Evolutionary conservation across 2,329 filamentous ascomycete genomes (phyloP).

Genomic region (Leptographium galeiforme): DNA sequence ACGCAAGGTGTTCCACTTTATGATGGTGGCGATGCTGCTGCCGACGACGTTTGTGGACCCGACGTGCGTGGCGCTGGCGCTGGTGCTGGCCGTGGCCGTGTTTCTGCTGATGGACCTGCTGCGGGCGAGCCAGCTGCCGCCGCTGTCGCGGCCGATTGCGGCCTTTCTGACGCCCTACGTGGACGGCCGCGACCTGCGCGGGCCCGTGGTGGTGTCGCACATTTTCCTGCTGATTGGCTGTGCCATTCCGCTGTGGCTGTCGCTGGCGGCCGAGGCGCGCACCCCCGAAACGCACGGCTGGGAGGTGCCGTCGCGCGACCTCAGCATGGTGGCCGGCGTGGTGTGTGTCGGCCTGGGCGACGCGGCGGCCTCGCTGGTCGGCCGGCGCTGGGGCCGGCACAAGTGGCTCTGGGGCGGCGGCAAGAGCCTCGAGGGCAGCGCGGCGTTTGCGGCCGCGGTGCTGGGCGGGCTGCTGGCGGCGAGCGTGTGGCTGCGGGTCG

Average conservation of each 20-base stretch:
- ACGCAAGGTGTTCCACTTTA: slow-evolving; percentile 94
- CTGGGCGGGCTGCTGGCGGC: slow-evolving; percentile 58
- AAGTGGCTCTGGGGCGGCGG: slow-evolving; percentile 98
- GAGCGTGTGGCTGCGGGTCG: slow-evolving; percentile 60
- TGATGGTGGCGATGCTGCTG: slow-evolving; percentile 93
- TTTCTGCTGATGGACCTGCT: slow-evolving; percentile 85
- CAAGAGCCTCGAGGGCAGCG: slow-evolving; percentile 80
- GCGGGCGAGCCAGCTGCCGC: slow-evolving; percentile 80
- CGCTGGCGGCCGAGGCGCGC: slow-evolving; percentile 55
- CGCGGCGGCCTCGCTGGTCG: slow-evolving; percentile 81
- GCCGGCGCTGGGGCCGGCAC: slow-evolving; percentile 66
- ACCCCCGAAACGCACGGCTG: slow-evolving; percentile 30
- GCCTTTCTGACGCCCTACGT: slow-evolving; percentile 86
- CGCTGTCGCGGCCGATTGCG: slow-evolving; percentile 73
- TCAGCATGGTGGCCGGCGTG: slow-evolving; percentile 84
- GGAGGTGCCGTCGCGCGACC: slow-evolving; percentile 61
- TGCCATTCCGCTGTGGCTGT: slow-evolving; percentile 86
- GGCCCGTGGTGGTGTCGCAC: slow-evolving; percentile 88
- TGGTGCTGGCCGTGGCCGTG: slow-evolving; percentile 65
- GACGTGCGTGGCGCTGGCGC: slow-evolving; percentile 63
- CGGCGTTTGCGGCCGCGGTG: slow-evolving; percentile 73
- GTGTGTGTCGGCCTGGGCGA: slow-evolving; percentile 93
- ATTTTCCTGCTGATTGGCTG: slow-evolving; percentile 94
- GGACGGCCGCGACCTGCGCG: slow-evolving; percentile 82
- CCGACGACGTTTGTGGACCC: slow-evolving; percentile 81